A percentile compares a stretch with the other conserved stretches of the same genome.
phyloP scores from a whole-genome alignment of 257 asterid species.

The Rubia yunnanensis region DNA sequence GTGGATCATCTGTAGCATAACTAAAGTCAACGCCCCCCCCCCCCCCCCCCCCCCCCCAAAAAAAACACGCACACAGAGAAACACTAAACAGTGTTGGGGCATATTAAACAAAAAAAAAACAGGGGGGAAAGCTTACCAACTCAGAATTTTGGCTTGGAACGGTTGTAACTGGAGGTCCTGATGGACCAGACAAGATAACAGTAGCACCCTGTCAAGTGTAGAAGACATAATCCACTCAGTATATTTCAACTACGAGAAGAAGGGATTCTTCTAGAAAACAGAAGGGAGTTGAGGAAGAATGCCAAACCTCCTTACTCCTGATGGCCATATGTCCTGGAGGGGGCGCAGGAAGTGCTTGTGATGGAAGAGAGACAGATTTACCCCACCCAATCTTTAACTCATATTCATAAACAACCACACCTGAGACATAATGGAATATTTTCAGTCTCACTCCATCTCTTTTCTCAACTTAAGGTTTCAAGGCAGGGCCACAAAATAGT shows the following conservation, averaged over 20 bases:
- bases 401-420: slow-evolving; percentile 88
- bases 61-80: background rate
- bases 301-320: slow-evolving; percentile 85
- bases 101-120: background rate
- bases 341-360: slow-evolving; percentile 98
- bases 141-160: slow-evolving; percentile 84
- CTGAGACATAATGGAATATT: slow-evolving; percentile 31
- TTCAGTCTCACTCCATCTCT: background rate
- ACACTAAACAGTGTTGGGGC: no score
- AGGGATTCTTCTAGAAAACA: background rate
- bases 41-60: no score
- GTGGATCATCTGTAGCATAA: background rate
- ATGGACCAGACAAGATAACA: slow-evolving; percentile 81
- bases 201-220: slow-evolving; percentile 74
- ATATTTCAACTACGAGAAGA: background rate
- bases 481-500: background rate
- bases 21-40: background rate
- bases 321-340: slow-evolving; percentile 99
- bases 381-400: slow-evolving; percentile 98
- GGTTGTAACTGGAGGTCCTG: slow-evolving; percentile 84
- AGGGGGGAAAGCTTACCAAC: slow-evolving; percentile 52
- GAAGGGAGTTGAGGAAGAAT: background rate
- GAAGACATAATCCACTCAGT: slow-evolving; percentile 10
- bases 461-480: background rate
- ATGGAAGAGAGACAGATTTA: slow-evolving; percentile 91